Evolutionary conservation across 768 basidiomycete genomes (phyloP), one percentile per base, ranked within the genome.

Genomic region (Mycena olivaceomarginata): DNA sequence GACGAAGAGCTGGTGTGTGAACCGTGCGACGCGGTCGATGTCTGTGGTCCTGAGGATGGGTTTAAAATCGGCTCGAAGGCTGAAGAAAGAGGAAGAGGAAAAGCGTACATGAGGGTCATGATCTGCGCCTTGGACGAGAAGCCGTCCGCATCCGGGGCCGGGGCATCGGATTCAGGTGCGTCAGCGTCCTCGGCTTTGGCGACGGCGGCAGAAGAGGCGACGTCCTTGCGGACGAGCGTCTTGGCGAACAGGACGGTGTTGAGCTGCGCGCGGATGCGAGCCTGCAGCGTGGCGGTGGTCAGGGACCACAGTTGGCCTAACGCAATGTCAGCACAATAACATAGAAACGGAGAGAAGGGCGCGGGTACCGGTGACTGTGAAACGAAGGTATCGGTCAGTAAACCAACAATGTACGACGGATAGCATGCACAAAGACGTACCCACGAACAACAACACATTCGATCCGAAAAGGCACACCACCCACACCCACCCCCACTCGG

Each of bases 1-100:
- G 1, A 93, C 87, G 82, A 95, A 96, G 67, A 94, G 79, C 82
- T 96, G 94, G 92, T 92, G 95, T 1, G 93, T 86, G 81, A 98
- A 96, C 66, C 97, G 96, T 83, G 94, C 93, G 77, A 98, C 94
- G 70, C 97, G 91, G 83, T 98, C 96, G 40, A 97, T 96, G 79
- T 98, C 97, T 6, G 96, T 97, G 8, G 97, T 98, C 95, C 78
- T 79, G 18, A 13, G 22, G 15, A 43, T 10, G 5, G 18, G 31
- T 20, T 45, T 51, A 25, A 37, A 62, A 5, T 37, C 31, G 8
- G 39, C 16, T 31, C 31, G 3, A 31, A 31, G 31, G 3, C 31
- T 31, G 31, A 39, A 22, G 45, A 0, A 20, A 46, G 15, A 12
- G 5, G 37, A 4, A 66, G 5, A 2, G 37, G 22, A 46, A 39